Base-by-base conservation (phyloP, 371 early-diverging fungal genomes). In the Syncephalastrum sp. region DNA sequence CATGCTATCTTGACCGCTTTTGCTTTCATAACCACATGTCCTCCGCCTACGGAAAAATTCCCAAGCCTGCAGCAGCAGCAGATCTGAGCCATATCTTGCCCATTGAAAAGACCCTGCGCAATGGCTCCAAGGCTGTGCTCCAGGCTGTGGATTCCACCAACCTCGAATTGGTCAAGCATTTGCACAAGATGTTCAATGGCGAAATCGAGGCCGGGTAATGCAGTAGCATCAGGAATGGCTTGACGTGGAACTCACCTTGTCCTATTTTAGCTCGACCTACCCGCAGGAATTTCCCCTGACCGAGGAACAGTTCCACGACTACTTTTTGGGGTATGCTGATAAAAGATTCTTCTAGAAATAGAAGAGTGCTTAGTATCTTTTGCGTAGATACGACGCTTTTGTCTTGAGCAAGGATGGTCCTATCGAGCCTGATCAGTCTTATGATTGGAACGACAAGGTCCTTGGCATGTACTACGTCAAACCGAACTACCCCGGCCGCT, bases 381-480 rank as follows among this genome's bases (percentile, higher is more conserved):
- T 51, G 27, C 46, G 44, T 23, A 75, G 79, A 1, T 82, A 77
- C 17, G 83, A 85, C 59, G 71, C 84, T 0, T 87, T 85, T 65
- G 74, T 85, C n/a, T 72, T 79, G 38, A 60, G 69, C 6, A 65
- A 55, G 7, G 74, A 69, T 27, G 61, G 64, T 5, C 24, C 59
- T 1, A 56, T 69, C 16, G 69, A 67, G 45, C 60, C 58, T 6
- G 59, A 56, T 33, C 53, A 61, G 14, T 57, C 57, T 3, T 63
- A 73, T 49, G 61, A 80, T 14, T 74, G 68, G 58, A 59, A 67
- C 10, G 66, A 75, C 8, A 72, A 72, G 21, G 60, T 87, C 0
- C 47, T 89, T 21, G 92, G 90, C 42, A 81, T 81, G 65, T 91
- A 87, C 55, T 90, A 91, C 56, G 67, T 89, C 66, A 90, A 90